Conservation (phyloP, 176 grass and related monocot species). For the Rhynchospora pubera region DNA sequence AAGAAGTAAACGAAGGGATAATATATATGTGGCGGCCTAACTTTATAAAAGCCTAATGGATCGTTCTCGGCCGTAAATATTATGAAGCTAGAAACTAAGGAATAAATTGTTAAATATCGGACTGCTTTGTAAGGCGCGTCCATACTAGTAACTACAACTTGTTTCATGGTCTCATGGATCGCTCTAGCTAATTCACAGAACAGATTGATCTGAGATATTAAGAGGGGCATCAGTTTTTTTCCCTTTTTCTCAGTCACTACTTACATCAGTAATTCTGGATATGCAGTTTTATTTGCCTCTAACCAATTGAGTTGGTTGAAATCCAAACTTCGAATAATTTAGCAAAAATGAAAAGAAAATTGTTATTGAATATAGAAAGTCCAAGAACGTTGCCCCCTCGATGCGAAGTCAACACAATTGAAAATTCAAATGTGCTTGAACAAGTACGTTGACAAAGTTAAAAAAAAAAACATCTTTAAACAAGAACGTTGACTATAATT, state of each 20-base stretch:
- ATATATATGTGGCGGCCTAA: not conserved
- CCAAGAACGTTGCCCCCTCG: not conserved
- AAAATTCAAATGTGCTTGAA: too few relatives aligned
- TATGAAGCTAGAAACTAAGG: not conserved
- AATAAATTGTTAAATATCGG: not conserved
- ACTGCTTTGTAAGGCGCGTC: not conserved
- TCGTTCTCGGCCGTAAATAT: not conserved
- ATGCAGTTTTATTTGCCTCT: not conserved
- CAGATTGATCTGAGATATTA: not conserved
- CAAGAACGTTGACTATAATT: too few relatives aligned
- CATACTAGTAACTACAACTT: not conserved
- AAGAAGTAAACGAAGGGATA: not conserved
- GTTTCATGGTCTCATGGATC: not conserved
- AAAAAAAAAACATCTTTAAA: too few relatives aligned
- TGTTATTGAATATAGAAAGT: not conserved
- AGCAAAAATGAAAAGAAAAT: not conserved
- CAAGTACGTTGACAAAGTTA: too few relatives aligned
- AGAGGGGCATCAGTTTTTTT: not conserved
- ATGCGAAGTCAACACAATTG: too few relatives aligned
- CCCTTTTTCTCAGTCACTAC: too few relatives aligned
- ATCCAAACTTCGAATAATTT: not conserved
- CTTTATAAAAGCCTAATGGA: conserved; percentile 13
- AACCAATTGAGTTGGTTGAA: not conserved
- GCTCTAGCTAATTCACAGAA: not conserved
- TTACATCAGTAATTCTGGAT: too few relatives aligned